Evolutionary conservation across 179 eudicot genomes (phyloP).

Genomic region (Camellia oleifera): DNA sequence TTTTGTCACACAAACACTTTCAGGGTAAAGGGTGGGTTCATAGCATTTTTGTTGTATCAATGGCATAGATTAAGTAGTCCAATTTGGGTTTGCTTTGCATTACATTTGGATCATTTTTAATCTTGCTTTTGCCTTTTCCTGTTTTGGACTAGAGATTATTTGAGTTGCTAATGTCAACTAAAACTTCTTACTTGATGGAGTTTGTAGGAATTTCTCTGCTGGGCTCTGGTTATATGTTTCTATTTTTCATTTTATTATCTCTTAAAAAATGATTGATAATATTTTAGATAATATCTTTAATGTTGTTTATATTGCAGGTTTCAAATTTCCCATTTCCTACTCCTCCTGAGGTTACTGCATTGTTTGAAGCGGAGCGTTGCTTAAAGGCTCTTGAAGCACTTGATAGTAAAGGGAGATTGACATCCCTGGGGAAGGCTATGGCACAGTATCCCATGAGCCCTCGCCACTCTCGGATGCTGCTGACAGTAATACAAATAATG

Average conservation of each 20-base stretch:
- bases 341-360: conserved; percentile 57
- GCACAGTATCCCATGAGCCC: conserved; percentile 89
- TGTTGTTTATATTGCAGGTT: conserved; percentile 45
- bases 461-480: conserved; percentile 85
- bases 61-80: not conserved
- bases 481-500: conserved; percentile 63
- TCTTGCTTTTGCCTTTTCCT: not conserved
- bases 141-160: not conserved
- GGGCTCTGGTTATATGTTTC: not conserved
- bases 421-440: conserved; percentile 85
- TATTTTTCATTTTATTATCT: not conserved
- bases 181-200: not conserved
- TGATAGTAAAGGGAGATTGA: conserved; percentile 62
- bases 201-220: conserved; percentile 4
- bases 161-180: not conserved
- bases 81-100: not conserved
- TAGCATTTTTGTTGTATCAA: too few relatives aligned
- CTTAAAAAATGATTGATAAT: not conserved
- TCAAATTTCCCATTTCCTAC: conserved; percentile 91
- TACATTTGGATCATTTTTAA: not conserved
- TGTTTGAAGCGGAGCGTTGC: conserved; percentile 73
- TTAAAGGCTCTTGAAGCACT: conserved; percentile 85
- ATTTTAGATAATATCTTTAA: not conserved
- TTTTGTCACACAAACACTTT: too few relatives aligned
- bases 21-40: too few relatives aligned